Percentiles rank a stretch among this genome's conserved stretches.
Conservation (phyloP, 2,329 filamentous ascomycete genomes). For the Penicillium frequentans region DNA sequence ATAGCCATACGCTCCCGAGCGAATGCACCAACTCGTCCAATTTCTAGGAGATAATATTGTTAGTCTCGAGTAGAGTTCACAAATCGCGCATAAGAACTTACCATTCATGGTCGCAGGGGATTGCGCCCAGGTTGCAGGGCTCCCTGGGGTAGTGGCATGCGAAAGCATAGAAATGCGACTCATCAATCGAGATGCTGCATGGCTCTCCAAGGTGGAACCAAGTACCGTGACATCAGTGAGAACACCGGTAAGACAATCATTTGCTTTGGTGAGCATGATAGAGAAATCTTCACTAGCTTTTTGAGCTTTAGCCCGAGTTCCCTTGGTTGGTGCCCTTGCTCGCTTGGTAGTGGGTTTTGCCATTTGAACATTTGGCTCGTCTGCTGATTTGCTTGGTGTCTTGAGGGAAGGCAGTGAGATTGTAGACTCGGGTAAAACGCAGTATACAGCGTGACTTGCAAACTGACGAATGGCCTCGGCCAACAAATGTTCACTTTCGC, state of each 20-base stretch:
- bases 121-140: constrained; percentile 26
- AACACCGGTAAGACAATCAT: constrained; percentile 32
- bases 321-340: constrained; percentile 28
- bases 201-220: constrained; percentile 42
- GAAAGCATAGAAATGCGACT: constrained; percentile 44
- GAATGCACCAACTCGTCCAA: constrained; percentile 43
- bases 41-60: constrained; percentile 29
- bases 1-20: constrained; percentile 41
- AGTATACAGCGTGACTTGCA: constrained; percentile 78
- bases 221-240: constrained; percentile 34
- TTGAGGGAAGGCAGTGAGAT: constrained; percentile 76
- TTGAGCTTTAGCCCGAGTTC: constrained; percentile 27
- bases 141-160: constrained; percentile 39
- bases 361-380: constrained; percentile 40
- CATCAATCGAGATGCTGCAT: constrained; percentile 39
- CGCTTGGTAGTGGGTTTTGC: constrained; percentile 27
- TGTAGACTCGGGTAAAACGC: constrained; percentile 87
- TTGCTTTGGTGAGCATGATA: constrained; percentile 38
- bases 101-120: constrained; percentile 41
- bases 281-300: constrained; percentile 37
- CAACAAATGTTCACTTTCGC: constrained; percentile 38
- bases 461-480: constrained; percentile 53
- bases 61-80: constrained; percentile 5
- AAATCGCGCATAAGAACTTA: constrained; percentile 16
- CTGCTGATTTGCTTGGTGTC: constrained; percentile 29